Evolutionary conservation across 768 basidiomycete species (phyloP).

Genomic region (Boletellus ananiceps): DNA sequence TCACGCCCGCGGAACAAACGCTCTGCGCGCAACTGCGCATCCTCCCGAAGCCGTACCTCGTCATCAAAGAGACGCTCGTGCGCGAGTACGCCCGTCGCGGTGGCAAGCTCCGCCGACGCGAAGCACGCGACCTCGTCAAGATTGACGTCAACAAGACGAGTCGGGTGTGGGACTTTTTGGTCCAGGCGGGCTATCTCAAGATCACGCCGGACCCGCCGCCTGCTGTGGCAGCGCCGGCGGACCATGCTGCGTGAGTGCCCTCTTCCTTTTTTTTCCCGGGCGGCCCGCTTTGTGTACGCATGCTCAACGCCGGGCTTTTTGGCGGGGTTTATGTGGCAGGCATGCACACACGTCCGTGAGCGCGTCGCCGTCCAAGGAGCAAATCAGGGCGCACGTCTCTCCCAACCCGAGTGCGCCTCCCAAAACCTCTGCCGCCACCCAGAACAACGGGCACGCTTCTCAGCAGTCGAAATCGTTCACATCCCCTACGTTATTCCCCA

Average conservation of each 20-base stretch:
- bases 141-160: constrained; percentile 93
- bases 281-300: no score
- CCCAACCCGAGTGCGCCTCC: constrained; percentile 14
- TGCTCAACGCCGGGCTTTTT: no score
- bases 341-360: constrained; percentile 13
- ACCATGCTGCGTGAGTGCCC: constrained; percentile 32
- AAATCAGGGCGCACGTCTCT: constrained; percentile 10
- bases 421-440: constrained; percentile 4
- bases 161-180: constrained; percentile 89
- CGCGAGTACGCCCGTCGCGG: constrained; percentile 88
- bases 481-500: constrained; percentile 22
- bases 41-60: constrained; percentile 90
- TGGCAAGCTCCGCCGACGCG: constrained; percentile 81
- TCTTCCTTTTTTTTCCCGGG: no score
- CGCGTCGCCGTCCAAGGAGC: constrained; percentile 27
- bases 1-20: constrained; percentile 81
- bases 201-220: constrained; percentile 52
- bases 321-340: constrained; percentile 3
- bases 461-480: constrained; percentile 19
- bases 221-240: constrained; percentile 25
- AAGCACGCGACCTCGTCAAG: constrained; percentile 86
- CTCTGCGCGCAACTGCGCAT: constrained; percentile 89
- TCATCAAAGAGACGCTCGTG: constrained; percentile 92
- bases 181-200: constrained; percentile 77
- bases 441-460: constrained; percentile 16